Evolutionary conservation across 805 yeast species (phyloP).

Genomic region (Tetrapisispora fleetii): DNA sequence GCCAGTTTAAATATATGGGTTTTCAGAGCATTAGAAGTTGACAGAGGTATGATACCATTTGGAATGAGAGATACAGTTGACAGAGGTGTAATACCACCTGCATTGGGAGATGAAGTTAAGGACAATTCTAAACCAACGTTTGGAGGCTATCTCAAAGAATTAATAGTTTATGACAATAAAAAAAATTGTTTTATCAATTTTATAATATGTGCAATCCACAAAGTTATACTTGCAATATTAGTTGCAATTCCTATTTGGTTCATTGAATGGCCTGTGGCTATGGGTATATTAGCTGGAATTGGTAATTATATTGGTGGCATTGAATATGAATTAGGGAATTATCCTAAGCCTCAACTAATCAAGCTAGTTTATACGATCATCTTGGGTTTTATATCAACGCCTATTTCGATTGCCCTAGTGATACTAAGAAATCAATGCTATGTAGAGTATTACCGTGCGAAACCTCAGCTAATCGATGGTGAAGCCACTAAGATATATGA

Average conservation of each 20-base stretch:
- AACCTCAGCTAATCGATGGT: background rate
- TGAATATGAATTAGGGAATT: conserved; percentile 13
- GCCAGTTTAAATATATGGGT: background rate
- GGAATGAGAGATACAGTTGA: background rate
- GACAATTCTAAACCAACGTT: background rate
- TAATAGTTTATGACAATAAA: conserved; percentile 7
- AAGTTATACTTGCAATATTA: conserved; percentile 9
- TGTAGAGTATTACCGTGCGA: background rate
- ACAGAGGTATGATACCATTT: background rate
- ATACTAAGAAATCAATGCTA: conserved; percentile 11
- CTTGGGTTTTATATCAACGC: conserved; percentile 12
- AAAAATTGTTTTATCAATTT: conserved; percentile 8
- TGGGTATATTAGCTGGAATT: conserved; percentile 20
- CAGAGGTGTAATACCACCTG: no score
- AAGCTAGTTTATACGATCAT: conserved; percentile 15
- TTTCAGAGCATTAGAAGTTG: background rate
- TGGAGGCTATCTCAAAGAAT: background rate
- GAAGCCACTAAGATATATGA: background rate
- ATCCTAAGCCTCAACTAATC: conserved; percentile 17
- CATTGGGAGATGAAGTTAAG: background rate
- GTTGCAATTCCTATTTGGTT: conserved; percentile 11
- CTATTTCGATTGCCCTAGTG: conserved; percentile 11
- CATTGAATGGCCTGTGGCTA: conserved; percentile 18
- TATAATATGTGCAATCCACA: conserved; percentile 10
- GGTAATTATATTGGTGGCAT: conserved; percentile 11